These are phyloP conservation scores for Saururus chinensis DNA, from an alignment of 164 flowering plant species.

Conservation along the genomic window DNA sequence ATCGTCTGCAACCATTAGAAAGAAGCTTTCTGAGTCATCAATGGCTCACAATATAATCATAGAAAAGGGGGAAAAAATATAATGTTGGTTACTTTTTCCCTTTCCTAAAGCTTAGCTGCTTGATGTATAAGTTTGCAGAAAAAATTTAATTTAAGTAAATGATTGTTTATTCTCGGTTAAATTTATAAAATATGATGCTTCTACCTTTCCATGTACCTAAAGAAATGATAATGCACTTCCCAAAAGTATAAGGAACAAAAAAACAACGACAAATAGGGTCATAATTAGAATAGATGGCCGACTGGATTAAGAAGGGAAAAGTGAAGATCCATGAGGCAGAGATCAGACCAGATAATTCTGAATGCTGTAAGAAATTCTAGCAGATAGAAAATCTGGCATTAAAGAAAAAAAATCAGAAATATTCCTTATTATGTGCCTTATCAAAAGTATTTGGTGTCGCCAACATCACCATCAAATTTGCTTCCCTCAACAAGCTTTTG, in stretches of 20 bases:
- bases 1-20: conserved; percentile 47
- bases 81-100: neutral
- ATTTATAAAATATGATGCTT: too few species aligned
- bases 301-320: too few species aligned
- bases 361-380: too few species aligned
- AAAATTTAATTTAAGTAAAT: too few species aligned
- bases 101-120: neutral
- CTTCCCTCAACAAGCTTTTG: too few species aligned
- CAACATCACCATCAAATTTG: too few species aligned
- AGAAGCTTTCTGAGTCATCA: neutral
- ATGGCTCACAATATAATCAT: neutral
- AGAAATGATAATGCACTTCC: neutral
- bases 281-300: neutral
- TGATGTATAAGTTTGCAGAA: neutral
- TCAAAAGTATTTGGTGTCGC: too few species aligned
- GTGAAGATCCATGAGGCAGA: neutral
- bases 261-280: too few species aligned
- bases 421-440: neutral
- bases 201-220: neutral
- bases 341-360: neutral
- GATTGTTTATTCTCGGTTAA: neutral
- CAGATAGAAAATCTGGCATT: neutral
- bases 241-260: neutral
- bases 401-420: neutral
- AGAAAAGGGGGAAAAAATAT: neutral